Base-by-base conservation (phyloP, 164 flowering plant genomes). In the Cinnamomum chago region DNA sequence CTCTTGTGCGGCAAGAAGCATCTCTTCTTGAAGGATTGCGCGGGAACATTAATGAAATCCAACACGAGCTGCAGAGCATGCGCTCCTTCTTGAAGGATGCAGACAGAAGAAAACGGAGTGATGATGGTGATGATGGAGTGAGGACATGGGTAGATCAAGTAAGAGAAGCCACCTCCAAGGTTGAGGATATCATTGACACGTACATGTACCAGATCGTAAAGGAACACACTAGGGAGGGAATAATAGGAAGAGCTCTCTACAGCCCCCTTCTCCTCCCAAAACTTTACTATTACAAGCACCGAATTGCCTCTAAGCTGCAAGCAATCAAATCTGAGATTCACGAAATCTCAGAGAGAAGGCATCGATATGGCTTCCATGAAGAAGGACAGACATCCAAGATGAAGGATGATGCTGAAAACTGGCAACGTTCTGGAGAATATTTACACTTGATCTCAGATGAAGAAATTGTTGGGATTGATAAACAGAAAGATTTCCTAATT, bases 391-490 rank as follows among this genome's bases (percentile, higher is more conserved):
- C 35, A 3, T 30, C 35, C 5, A 30, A 30, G 35, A 30, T 30
- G 35, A 30, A 30, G 35, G 0, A 58, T 14, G 17, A 14, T 58
- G 62, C 0, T 13, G 62, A 58, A 20, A 1, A 58, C 15, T 12
- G 17, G 62, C 62, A 58, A 20, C 62, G 62, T 14, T 14, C 15
- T 0, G 17, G 15, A 58, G 62, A 58, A 58, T 3, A 14, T 20
- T 58, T 20, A 14, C 62, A 13, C 20, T 64, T 76, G n/a, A 30
- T 30, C 5, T 75, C 79, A 0, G 89, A 85, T 6, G 66, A 64
- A n/a, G 30, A 64, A 23, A 64, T 64, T n/a, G 66, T 47, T 81
- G 91, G 91, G 2, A 77, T 88, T 66, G 85, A 82, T 2, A 77
- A 76, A 30, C 33, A 66, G 18, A 78, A 6, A 69, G 76, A 73